These are phyloP conservation scores for Colletotrichum paranaense DNA, from an alignment of 2,329 filamentous ascomycete genomes.

Conservation along the genomic window DNA sequence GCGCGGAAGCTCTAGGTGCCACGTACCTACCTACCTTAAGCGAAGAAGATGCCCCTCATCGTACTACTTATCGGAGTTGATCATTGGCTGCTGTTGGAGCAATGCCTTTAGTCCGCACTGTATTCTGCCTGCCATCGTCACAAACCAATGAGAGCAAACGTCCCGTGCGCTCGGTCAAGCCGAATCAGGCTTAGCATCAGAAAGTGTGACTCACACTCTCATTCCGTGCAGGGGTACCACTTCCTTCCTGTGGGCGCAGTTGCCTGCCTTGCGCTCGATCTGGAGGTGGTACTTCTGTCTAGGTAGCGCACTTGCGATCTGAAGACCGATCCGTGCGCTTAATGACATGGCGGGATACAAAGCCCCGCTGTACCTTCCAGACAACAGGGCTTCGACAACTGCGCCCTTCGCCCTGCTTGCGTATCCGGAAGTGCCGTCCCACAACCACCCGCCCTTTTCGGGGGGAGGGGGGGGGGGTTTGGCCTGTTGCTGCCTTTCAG, in stretches of 20 bases:
- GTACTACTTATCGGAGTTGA: too few species aligned
- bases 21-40: too few species aligned
- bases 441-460: not conserved
- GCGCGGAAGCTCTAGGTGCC: too few species aligned
- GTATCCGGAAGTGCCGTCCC: not conserved
- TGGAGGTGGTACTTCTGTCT: constrained; percentile 22
- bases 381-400: constrained; percentile 6
- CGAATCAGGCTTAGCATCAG: not conserved
- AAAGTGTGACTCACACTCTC: constrained; percentile 34
- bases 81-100: too few species aligned
- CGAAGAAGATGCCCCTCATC: too few species aligned
- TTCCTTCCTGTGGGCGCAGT: not conserved
- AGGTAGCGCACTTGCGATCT: too few species aligned
- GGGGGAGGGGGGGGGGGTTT: too few species aligned
- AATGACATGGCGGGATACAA: not conserved
- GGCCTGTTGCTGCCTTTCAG: constrained; percentile 20
- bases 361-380: not conserved
- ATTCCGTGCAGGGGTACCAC: constrained; percentile 1
- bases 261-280: constrained; percentile 20
- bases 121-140: not conserved
- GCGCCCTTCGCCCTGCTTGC: not conserved
- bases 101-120: not conserved
- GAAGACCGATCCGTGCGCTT: not conserved
- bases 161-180: not conserved
- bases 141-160: not conserved